Percentiles rank a stretch among this genome's conserved stretches.
Conservation (phyloP, 208 protist species). For the Balamuthia mandrillaris region DNA sequence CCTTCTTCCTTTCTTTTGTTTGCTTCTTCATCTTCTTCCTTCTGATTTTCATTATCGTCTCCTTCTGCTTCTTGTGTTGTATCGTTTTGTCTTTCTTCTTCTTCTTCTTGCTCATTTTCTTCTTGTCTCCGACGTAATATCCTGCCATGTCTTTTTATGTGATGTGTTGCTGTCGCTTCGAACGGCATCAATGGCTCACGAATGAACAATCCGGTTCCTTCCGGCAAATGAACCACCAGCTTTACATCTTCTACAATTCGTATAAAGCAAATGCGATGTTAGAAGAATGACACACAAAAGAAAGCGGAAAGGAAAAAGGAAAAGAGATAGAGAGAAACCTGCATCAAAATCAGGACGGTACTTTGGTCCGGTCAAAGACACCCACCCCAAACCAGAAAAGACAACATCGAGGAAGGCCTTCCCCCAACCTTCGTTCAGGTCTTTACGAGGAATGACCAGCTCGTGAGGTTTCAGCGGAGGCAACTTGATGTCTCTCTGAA, state of each 20-base stretch:
- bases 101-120: neutral
- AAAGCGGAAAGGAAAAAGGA: no score
- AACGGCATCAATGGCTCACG: constrained; percentile 22
- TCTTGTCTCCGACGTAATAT: neutral
- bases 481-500: no score
- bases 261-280: no score
- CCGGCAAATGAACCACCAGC: neutral
- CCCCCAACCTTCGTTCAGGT: constrained; percentile 6
- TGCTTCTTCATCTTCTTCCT: neutral
- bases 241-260: neutral
- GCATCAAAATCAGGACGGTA: no score
- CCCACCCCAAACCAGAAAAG: constrained; percentile 56
- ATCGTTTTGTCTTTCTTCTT: neutral
- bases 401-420: constrained; percentile 48
- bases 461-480: no score
- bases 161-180: neutral
- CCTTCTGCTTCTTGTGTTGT: no score
- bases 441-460: no score
- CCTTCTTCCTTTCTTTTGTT: neutral
- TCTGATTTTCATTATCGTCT: no score
- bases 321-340: no score
- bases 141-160: neutral
- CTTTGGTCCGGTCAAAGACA: neutral
- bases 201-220: constrained; percentile 5
- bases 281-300: no score